Conservation (phyloP, 2,329 filamentous ascomycete species). For the Paecilomyces fulvus region DNA sequence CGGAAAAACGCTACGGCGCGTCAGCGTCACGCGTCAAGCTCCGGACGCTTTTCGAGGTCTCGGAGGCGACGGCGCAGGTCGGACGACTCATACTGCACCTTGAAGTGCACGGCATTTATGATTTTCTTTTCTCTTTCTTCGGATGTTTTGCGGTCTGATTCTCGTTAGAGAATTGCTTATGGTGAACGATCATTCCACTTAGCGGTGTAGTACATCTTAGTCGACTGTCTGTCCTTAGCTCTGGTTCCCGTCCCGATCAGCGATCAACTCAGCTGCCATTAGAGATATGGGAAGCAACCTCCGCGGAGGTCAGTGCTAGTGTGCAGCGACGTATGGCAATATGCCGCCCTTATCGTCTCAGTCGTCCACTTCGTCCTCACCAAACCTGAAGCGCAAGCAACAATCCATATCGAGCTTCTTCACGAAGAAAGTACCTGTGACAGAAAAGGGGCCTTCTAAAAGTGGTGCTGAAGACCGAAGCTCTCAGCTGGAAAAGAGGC, state of each 20-base stretch:
- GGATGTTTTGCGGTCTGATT: not conserved
- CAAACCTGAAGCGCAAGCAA: slow-evolving; percentile 40
- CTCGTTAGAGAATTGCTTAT: not conserved
- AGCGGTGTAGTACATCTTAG: not conserved
- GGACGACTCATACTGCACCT: not conserved
- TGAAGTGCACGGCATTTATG: not conserved
- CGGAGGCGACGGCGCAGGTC: slow-evolving; percentile 4
- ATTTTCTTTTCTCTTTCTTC: not conserved
- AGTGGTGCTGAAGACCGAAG: slow-evolving; percentile 4
- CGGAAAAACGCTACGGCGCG: slow-evolving; percentile 11
- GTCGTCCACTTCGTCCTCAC: slow-evolving; percentile 26
- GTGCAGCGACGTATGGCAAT: not conserved
- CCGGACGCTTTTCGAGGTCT: slow-evolving; percentile 5
- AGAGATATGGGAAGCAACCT: not conserved
- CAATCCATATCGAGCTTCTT: slow-evolving; percentile 84
- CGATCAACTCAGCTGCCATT: not conserved
- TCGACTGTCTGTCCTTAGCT: too few species aligned
- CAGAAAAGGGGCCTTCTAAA: slow-evolving; percentile 9
- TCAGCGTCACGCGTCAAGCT: slow-evolving; percentile 27
- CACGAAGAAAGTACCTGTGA: slow-evolving; percentile 45
- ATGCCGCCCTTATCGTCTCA: slow-evolving; percentile 20
- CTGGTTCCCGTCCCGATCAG: too few species aligned
- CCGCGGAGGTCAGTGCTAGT: not conserved
- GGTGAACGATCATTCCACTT: not conserved
- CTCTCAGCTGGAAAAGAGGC: slow-evolving; percentile 2